Evolutionary conservation across 2,329 filamentous ascomycete species (phyloP).

Genomic region (Dactylellina haptotyla): DNA sequence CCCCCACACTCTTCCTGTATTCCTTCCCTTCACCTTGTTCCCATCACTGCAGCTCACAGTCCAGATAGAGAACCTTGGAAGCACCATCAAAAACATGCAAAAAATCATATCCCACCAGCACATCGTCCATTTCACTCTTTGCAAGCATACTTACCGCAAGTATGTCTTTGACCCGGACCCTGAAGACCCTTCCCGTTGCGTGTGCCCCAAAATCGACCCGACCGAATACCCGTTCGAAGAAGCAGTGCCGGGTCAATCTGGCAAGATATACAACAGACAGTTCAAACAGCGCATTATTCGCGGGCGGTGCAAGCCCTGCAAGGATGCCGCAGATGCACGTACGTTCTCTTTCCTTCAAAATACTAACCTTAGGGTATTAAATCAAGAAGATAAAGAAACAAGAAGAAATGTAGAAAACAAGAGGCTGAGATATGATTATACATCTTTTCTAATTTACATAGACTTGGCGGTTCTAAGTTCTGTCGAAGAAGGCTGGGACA

Average conservation of each 20-base stretch:
- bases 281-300: slow-evolving; percentile 8
- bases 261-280: not conserved
- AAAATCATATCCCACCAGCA: slow-evolving; percentile 10
- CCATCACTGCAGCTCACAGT: not conserved
- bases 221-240: not conserved
- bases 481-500: not conserved
- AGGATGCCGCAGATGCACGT: not conserved
- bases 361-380: no score
- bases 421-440: no score
- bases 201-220: slow-evolving; percentile 1
- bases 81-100: not conserved
- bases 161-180: slow-evolving; percentile 20
- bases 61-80: not conserved
- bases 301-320: slow-evolving; percentile 7
- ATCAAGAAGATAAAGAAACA: no score
- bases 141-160: slow-evolving; percentile 7
- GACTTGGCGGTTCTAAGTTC: not conserved
- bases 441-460: not conserved
- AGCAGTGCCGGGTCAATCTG: slow-evolving; percentile 8
- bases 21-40: not conserved
- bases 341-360: not conserved
- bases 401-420: no score
- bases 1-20: not conserved
- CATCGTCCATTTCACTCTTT: slow-evolving; percentile 15
- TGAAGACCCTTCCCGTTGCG: not conserved